These are phyloP conservation scores for Eucalyptus curtisii DNA, from an alignment of 345 rosid genomes.

Conservation along the genomic window DNA sequence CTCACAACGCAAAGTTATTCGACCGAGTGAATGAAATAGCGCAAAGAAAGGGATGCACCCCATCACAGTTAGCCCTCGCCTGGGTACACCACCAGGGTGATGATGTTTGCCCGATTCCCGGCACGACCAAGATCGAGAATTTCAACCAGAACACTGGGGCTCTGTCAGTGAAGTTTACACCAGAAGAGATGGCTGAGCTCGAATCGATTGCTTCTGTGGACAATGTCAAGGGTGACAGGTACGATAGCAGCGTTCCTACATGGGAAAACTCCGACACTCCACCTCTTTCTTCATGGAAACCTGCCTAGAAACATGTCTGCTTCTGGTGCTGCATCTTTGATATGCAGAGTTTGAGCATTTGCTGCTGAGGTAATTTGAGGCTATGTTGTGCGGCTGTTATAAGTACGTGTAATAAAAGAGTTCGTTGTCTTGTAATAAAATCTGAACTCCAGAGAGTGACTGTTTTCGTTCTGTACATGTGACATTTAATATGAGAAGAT, in stretches of 20 bases:
- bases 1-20: slow-evolving; percentile 27
- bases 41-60: slow-evolving; percentile 36
- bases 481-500: not conserved
- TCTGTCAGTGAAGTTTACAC: slow-evolving; percentile 41
- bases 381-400: not conserved
- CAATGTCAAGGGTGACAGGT: slow-evolving; percentile 42
- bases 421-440: not conserved
- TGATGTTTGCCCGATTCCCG: not conserved
- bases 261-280: slow-evolving; percentile 39
- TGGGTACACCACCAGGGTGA: slow-evolving; percentile 61
- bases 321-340: not conserved
- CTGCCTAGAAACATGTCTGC: not conserved
- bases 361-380: not conserved
- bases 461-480: not conserved
- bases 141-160: slow-evolving; percentile 13
- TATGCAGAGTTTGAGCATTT: not conserved
- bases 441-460: not conserved
- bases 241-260: not conserved
- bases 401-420: not conserved
- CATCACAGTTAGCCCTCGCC: slow-evolving; percentile 52
- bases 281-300: slow-evolving; percentile 43
- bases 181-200: slow-evolving; percentile 49
- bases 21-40: slow-evolving; percentile 37
- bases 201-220: slow-evolving; percentile 33
- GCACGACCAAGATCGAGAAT: not conserved